These are phyloP conservation scores for Fusarium sp. DNA, from an alignment of 2,329 filamentous ascomycete species.

Conservation along the genomic window DNA sequence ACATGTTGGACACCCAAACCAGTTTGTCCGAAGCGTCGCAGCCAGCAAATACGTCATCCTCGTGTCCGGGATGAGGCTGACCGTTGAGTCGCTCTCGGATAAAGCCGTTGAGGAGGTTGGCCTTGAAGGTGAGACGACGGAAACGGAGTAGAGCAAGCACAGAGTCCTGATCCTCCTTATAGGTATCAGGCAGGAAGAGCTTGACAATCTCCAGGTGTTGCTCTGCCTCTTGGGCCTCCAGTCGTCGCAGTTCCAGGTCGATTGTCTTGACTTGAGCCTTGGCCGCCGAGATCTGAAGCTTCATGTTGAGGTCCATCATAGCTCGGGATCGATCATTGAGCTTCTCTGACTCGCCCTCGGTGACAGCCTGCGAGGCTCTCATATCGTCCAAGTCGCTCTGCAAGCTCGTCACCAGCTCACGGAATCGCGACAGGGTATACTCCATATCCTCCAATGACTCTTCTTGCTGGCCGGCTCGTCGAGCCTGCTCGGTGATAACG, in stretches of 20 bases:
- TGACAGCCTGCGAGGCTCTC: slow-evolving; percentile 90
- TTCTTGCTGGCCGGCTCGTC: slow-evolving; percentile 80
- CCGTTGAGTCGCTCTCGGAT: slow-evolving; percentile 82
- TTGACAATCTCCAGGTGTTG: slow-evolving; percentile 92
- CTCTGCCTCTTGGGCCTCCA: slow-evolving; percentile 89
- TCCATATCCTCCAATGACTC: slow-evolving; percentile 87
- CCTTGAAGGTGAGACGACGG: slow-evolving; percentile 90
- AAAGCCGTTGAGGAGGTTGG: slow-evolving; percentile 80
- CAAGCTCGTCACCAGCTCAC: slow-evolving; percentile 86
- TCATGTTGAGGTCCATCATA: slow-evolving; percentile 97
- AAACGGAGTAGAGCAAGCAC: slow-evolving; percentile 90
- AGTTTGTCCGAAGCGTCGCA: slow-evolving; percentile 89
- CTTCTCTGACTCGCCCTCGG: slow-evolving; percentile 92
- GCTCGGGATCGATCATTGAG: slow-evolving; percentile 88
- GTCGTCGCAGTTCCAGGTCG: slow-evolving; percentile 85
- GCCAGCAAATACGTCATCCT: slow-evolving; percentile 83
- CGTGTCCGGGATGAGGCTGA: slow-evolving; percentile 73
- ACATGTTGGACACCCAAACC: slow-evolving; percentile 85
- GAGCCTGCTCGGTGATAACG: slow-evolving; percentile 84
- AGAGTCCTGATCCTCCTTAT: slow-evolving; percentile 83
- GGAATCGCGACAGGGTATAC: slow-evolving; percentile 88
- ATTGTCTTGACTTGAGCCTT: slow-evolving; percentile 96
- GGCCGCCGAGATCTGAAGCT: slow-evolving; percentile 88
- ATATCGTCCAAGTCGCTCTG: slow-evolving; percentile 93
- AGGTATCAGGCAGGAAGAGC: slow-evolving; percentile 88